phyloP scores from a whole-genome alignment of 2,329 filamentous ascomycete genomes.

The Verticillium dahliae region DNA sequence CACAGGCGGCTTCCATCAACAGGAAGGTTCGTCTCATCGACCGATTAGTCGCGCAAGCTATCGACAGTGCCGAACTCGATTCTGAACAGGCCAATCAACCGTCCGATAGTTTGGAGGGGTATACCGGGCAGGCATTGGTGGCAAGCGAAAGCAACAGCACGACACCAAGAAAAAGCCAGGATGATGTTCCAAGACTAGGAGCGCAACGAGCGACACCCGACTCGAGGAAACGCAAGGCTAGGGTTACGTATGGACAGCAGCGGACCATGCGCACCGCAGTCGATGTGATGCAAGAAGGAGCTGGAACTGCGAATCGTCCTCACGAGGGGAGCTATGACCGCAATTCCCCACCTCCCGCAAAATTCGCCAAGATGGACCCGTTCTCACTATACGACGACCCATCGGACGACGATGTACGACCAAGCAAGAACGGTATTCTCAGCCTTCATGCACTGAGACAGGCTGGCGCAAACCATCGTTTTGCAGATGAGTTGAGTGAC shows the following conservation, averaged over 20 bases:
- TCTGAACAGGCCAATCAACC: not conserved
- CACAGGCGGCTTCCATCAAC: not conserved
- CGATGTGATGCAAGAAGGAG: slow-evolving; percentile 12
- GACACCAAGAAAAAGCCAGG: slow-evolving; percentile 1
- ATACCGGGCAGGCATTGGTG: not conserved
- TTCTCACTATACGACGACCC: slow-evolving; percentile 35
- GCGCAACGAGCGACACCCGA: slow-evolving; percentile 3
- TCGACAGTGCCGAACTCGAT: slow-evolving; percentile 4
- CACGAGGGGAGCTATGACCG: not conserved
- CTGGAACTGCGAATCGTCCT: slow-evolving; percentile 1
- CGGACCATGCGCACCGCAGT: slow-evolving; percentile 27
- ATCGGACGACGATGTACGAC: slow-evolving; percentile 29
- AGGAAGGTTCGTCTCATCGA: slow-evolving; percentile 10
- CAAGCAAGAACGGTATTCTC: slow-evolving; percentile 43
- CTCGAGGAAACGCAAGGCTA: slow-evolving; percentile 6
- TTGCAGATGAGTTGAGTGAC: slow-evolving; percentile 60
- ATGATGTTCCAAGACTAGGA: slow-evolving; percentile 4
- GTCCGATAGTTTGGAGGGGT: not conserved
- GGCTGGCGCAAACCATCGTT: slow-evolving; percentile 60
- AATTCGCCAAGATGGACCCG: slow-evolving; percentile 7
- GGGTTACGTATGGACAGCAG: slow-evolving; percentile 9
- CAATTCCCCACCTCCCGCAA: slow-evolving; percentile 6
- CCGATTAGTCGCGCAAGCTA: slow-evolving; percentile 9
- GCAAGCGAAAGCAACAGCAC: not conserved
- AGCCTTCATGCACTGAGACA: slow-evolving; percentile 61